Evolutionary conservation across 208 protist genomes (phyloP), one percentile per base, ranked within the genome.

Genomic region (Vickermania spadyakhi): DNA sequence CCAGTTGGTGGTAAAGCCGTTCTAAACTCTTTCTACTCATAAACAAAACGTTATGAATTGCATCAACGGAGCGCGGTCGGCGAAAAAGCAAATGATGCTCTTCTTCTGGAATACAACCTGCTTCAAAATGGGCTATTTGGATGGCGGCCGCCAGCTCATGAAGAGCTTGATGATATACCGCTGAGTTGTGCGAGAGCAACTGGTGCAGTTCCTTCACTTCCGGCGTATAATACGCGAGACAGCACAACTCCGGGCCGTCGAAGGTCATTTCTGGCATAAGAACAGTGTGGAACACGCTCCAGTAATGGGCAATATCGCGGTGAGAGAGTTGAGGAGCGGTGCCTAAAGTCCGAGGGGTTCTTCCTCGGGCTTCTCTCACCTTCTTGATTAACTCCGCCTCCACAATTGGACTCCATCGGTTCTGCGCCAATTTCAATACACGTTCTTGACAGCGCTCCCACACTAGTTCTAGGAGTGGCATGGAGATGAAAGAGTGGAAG

Each of bases 231-330:
- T 72, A 59, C 1, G 84, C 77, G 18, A 91, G 64, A 61, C 75
- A 81, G 66, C 84, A 91, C 42, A 91, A 70, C 62, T 87, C 84
- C 22, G 71, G 55, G 0, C 72, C 68, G 18, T 66, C 73, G 30
- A 91, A 72, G 59, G 73, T 68, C 53, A 91, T 56, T 53, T 84
- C 78, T 1, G 84, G 84, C 58, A 62, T 56, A 11, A 91, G 41
- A 14, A 82, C 25, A 22, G 56, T 64, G 57, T 79, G 75, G 42
- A 75, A 88, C 51, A 73, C 64, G 28, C 70, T 73, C 84, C 84
- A 91, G 63, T 91, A 91, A 42, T 73, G 69, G 0, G 72, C 68
- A 58, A 91, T 84, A 2, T 62, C 69, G 0, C 36, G 27, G 5
- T 58, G 56, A 26, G 68, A 69, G 3, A 77, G 29, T 2, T 70